These are phyloP conservation scores for Massariosphaeria phaeospora DNA, from an alignment of 495 filamentous ascomycete species.

Conservation along the genomic window DNA sequence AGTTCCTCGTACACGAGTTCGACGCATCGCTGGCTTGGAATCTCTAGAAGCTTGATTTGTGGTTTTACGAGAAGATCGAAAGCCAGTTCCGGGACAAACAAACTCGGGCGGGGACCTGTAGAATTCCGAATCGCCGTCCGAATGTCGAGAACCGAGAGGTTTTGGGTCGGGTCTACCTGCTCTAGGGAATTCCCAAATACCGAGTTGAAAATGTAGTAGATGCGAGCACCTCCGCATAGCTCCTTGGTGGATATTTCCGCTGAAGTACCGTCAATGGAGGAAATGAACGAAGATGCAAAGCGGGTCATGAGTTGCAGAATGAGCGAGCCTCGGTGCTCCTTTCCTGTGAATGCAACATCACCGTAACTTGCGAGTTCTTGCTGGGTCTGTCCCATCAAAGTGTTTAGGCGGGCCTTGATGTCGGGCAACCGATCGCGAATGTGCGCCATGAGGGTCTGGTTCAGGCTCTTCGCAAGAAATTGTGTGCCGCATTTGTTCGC, in stretches of 20 bases:
- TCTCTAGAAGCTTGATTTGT: conserved; percentile 93
- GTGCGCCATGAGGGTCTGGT: conserved; percentile 89
- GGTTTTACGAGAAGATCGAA: conserved; percentile 98
- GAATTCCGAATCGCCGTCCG: conserved; percentile 98
- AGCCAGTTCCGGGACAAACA: conserved; percentile 95
- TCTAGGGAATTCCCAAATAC: conserved; percentile 97
- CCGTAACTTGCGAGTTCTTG: conserved; percentile 98
- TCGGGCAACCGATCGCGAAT: conserved; percentile 94
- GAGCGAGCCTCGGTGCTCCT: conserved; percentile 90
- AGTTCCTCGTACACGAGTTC: conserved; percentile 98
- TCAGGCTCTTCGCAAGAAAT: conserved; percentile 90
- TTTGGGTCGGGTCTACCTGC: conserved; percentile 89
- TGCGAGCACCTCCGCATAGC: conserved; percentile 90
- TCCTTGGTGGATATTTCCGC: conserved; percentile 99
- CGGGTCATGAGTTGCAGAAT: conserved; percentile 98
- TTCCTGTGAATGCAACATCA: conserved; percentile 95
- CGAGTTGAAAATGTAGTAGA: conserved; percentile 99
- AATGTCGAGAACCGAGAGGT: conserved; percentile 94
- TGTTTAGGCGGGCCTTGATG: conserved; percentile 96
- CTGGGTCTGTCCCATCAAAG: conserved; percentile 97
- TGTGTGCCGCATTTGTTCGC: conserved; percentile 90
- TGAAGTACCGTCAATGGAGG: conserved; percentile 96
- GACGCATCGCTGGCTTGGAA: conserved; percentile 93
- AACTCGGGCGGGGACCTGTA: conserved; percentile 87
- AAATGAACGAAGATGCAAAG: conserved; percentile 96